phyloP scores from a whole-genome alignment of 1,284 basidiomycete genomes.

The Pseudozyma hubeiensis region DNA sequence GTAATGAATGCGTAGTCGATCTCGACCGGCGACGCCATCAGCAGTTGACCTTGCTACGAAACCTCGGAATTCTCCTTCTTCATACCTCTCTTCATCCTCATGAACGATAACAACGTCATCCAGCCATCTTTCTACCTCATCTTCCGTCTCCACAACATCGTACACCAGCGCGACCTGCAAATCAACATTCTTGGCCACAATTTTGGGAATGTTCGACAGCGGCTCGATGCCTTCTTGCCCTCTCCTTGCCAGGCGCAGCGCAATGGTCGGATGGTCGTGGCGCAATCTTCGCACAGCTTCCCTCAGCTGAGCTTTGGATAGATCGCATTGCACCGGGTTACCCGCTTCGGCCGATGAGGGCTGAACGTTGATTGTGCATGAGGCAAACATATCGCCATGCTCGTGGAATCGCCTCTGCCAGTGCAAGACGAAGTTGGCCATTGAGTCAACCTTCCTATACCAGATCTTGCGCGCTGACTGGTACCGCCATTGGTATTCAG shows the following conservation, averaged over 20 bases:
- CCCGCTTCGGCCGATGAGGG: background rate
- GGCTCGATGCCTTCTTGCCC: slow-evolving; percentile 7
- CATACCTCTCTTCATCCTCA: slow-evolving; percentile 1
- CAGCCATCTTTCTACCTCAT: slow-evolving; percentile 28
- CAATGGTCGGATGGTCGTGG: slow-evolving; percentile 23
- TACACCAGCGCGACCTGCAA: slow-evolving; percentile 43
- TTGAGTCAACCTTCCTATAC: slow-evolving; percentile 41
- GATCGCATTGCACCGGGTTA: background rate
- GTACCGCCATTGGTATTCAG: slow-evolving; percentile 25
- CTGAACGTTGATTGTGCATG: slow-evolving; percentile 12
- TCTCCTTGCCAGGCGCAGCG: slow-evolving; percentile 26
- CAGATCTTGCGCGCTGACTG: slow-evolving; percentile 1
- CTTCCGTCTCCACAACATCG: slow-evolving; percentile 11
- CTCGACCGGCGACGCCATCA: slow-evolving; percentile 20
- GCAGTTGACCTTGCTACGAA: slow-evolving; percentile 4
- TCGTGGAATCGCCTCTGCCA: slow-evolving; percentile 38
- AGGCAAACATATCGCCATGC: slow-evolving; percentile 47
- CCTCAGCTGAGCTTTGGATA: slow-evolving; percentile 4
- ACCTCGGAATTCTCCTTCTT: slow-evolving; percentile 7
- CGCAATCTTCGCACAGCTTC: slow-evolving; percentile 28
- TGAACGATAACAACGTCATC: slow-evolving; percentile 23
- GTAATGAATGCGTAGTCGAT: slow-evolving; percentile 26
- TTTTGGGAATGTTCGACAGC: slow-evolving; percentile 5
- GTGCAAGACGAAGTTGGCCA: slow-evolving; percentile 49
- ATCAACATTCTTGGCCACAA: slow-evolving; percentile 20